Base-by-base conservation (phyloP, 2,329 filamentous ascomycete genomes). In the Penicillium sp. region DNA sequence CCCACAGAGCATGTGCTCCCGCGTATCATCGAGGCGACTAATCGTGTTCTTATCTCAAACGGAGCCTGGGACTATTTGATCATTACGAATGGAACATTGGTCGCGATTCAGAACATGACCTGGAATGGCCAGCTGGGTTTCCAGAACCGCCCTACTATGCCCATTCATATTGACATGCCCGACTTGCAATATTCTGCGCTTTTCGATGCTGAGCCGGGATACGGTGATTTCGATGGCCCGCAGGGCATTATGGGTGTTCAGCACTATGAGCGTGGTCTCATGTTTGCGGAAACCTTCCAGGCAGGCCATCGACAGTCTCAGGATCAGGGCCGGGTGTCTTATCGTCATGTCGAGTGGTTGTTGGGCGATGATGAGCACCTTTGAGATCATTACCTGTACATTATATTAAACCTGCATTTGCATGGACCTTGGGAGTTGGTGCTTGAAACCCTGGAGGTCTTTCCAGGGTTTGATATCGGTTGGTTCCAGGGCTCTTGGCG, bases 61-160 rank as follows among this genome's bases (percentile, higher is more conserved):
- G 90, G 89, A 22, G 77, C 83, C 44, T 81, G 88, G n/a, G 90
- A 92, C 74, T 89, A 83, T 69, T 81, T 90, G 56, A 80, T 91
- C 16, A 77, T 88, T 18, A 81, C 81, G 63, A 88, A 89, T 69
- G 89, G 89, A 13, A 90, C 88, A 0, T 77, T 93, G 2, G 76
- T 92, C 8, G 80, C 83, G 2, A 86, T 93, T 60, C 90, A 94
- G 69, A 92, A 92, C 76, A 91, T 93, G 86, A 92, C 89, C 0
- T 93, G 86, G 86, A 85, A 85, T 55, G 89, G 89, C 8, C 70
- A 81, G 52, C 82, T 89, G 43, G 90, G 90, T 0, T 93, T 94
- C 79, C 83, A 87, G 65, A 68, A 71, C 1, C 72, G 75, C 2
- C 90, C 90, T 84, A 90, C 65, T 86, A 67, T 57, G 3, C 68